Conservation (phyloP, 2,329 filamentous ascomycete species). For the Fragosphaeria purpurea region DNA sequence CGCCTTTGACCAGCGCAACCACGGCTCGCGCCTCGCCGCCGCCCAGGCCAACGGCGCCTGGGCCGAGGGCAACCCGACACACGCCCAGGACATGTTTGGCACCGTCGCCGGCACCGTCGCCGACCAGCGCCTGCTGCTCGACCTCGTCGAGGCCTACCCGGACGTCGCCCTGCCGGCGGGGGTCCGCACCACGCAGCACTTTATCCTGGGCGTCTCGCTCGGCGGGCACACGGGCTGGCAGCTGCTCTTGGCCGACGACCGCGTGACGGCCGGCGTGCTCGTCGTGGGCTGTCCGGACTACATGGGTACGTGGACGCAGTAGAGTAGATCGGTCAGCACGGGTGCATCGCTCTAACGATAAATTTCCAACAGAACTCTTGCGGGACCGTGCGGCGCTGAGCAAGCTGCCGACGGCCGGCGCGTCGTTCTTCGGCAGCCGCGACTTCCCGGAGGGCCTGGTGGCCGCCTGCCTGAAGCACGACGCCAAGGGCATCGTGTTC, state of each 20-base stretch:
- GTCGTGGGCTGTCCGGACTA: conserved; percentile 90
- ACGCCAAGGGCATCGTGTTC: conserved; percentile 69
- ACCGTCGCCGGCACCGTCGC: conserved; percentile 60
- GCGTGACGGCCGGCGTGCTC: conserved; percentile 67
- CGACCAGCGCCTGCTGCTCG: conserved; percentile 69
- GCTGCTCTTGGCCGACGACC: conserved; percentile 63
- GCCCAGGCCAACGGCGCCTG: conserved; percentile 65
- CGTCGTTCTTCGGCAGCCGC: conserved; percentile 61
- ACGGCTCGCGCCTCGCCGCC: conserved; percentile 64
- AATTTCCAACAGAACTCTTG: conserved; percentile 58
- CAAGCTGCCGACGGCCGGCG: conserved; percentile 51
- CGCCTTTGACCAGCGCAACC: conserved; percentile 87
- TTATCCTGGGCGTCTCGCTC: conserved; percentile 73
- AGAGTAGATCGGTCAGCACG: no score
- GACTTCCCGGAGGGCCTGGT: conserved; percentile 68
- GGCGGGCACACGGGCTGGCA: conserved; percentile 88
- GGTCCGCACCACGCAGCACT: conserved; percentile 32
- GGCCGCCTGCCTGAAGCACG: conserved; percentile 50
- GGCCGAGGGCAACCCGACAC: conserved; percentile 65
- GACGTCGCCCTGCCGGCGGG: conserved; percentile 2
- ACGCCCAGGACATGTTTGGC: conserved; percentile 88
- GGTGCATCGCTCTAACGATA: no score
- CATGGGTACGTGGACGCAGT: conserved; percentile 48
- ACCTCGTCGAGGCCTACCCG: conserved; percentile 52
- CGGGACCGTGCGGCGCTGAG: conserved; percentile 64